Conservation (phyloP, 305 asterid species). For the Euphrasia arctica region DNA sequence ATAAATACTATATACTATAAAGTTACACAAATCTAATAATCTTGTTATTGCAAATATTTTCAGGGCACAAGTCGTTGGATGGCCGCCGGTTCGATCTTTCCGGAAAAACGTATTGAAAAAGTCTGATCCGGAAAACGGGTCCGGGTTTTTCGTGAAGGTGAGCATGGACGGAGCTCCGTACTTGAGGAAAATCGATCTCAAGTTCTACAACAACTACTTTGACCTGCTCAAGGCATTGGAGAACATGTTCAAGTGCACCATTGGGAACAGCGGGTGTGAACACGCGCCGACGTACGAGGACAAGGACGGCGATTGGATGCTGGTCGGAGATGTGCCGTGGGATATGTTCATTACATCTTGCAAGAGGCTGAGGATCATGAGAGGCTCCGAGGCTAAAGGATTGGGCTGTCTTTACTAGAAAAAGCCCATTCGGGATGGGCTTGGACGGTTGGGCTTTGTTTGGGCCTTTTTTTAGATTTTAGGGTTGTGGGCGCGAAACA, state of each 20-base stretch:
- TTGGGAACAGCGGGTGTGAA: conserved; percentile 66
- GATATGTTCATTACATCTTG: conserved; percentile 77
- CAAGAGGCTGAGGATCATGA: conserved; percentile 77
- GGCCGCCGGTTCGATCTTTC: conserved; percentile 76
- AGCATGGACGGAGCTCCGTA: conserved; percentile 98
- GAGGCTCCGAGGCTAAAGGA: conserved; percentile 76
- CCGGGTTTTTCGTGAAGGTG: conserved; percentile 78
- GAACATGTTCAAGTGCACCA: conserved; percentile 76
- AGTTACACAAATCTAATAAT: conserved; percentile 9
- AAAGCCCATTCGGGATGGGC: not conserved
- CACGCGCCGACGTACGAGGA: conserved; percentile 83
- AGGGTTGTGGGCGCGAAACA: not conserved
- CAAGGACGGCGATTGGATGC: conserved; percentile 98
- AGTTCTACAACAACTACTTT: conserved; percentile 47
- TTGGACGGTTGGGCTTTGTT: not conserved
- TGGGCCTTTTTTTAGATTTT: conserved; percentile 2
- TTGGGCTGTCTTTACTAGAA: conserved; percentile 40
- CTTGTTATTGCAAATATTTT: not conserved
- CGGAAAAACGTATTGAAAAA: conserved; percentile 47
- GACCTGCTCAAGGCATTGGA: conserved; percentile 67
- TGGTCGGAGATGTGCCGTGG: conserved; percentile 96
- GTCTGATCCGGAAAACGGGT: conserved; percentile 39
- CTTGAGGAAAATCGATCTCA: conserved; percentile 69
- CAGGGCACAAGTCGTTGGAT: conserved; percentile 69
- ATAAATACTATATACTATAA: not conserved